These are phyloP conservation scores for Ambrosia artemisiifolia DNA, from an alignment of 129 eudicot species.

Conservation along the genomic window DNA sequence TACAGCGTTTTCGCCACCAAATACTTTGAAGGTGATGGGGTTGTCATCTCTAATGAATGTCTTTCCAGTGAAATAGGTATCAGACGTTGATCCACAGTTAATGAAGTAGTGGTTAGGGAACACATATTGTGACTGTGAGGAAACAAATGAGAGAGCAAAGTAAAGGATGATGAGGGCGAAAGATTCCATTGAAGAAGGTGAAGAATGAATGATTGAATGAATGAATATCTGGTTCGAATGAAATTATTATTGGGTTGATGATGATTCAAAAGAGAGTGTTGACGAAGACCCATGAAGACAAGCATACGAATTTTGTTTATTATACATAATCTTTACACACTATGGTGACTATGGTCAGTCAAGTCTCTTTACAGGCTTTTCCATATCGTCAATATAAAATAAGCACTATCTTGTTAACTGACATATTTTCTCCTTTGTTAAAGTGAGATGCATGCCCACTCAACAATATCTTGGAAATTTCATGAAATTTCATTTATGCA, in stretches of 20 bases:
- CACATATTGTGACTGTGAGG: slow-evolving; percentile 10
- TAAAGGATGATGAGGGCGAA: slow-evolving; percentile 16
- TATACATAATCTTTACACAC: neutral
- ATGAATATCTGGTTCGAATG: neutral
- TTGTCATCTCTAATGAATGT: slow-evolving; percentile 42
- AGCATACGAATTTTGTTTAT: too few relatives aligned
- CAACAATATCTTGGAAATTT: neutral
- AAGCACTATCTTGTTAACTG: neutral
- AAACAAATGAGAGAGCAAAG: slow-evolving; percentile 8
- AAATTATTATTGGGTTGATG: slow-evolving; percentile 13
- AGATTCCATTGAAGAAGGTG: slow-evolving; percentile 22
- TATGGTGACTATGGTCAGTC: neutral
- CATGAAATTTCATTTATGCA: too few relatives aligned
- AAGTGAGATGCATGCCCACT: neutral
- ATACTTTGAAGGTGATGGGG: slow-evolving; percentile 17
- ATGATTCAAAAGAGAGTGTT: too few relatives aligned
- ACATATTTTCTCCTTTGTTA: neutral
- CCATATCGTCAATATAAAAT: neutral
- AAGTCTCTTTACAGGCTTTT: neutral
- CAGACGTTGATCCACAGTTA: slow-evolving; percentile 58
- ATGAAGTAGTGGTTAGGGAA: slow-evolving; percentile 54
- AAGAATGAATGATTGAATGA: too few relatives aligned
- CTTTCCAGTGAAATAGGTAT: slow-evolving; percentile 7
- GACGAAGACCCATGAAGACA: too few relatives aligned
- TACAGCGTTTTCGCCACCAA: slow-evolving; percentile 10